Evolutionary conservation across 2,329 filamentous ascomycete species (phyloP), one percentile per base, ranked within the genome.

Genomic region (Penicillium capsulatum): DNA sequence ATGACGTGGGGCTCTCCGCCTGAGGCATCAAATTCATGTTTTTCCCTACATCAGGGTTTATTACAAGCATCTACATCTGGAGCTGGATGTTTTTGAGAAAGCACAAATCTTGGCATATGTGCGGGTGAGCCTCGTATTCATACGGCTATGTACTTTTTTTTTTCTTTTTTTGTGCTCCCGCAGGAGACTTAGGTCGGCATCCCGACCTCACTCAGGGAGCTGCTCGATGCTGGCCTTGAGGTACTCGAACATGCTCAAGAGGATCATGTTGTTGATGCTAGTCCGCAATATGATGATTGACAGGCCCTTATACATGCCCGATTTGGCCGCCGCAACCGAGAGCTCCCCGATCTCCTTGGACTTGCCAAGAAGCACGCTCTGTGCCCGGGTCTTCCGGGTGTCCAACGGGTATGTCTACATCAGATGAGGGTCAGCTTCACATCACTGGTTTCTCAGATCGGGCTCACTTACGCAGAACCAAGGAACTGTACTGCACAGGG

Each of bases 241-340:
- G 40, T 68, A 69, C 51, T 72, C 69, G 35, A 69, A 71, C 14
- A 68, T 59, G 46, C 66, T 67, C 52, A 72, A 60, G 29, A 72
- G 57, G 32, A 72, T 70, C 68, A 72, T 71, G 52, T 72, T 72
- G 53, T 72, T 70, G 17, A 72, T 52, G 6, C 63, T 64, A 3
- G 69, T 71, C 13, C 69, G 67, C 17, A 70, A 47, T 26, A 72
- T 59, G 27, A 70, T 68, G 42, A 72, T 70, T 7, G 69, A 69
- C n/a, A 72, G 51, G 5, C 69, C 69, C 44, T 68, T 71, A 54
- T 71, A 72, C 59, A 69, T 70, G 47, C 66, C 67, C 16, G 65
- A 66, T 31, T 64, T 62, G 33, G 67, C 62, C 2, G 65, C 65
- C 1, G 64, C 63, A 10, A 58, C 45, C 3, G 63, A 63, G 4